Evolutionary conservation across 352 stramenopile species (phyloP).

Genomic region (Blastocystis sp.): DNA sequence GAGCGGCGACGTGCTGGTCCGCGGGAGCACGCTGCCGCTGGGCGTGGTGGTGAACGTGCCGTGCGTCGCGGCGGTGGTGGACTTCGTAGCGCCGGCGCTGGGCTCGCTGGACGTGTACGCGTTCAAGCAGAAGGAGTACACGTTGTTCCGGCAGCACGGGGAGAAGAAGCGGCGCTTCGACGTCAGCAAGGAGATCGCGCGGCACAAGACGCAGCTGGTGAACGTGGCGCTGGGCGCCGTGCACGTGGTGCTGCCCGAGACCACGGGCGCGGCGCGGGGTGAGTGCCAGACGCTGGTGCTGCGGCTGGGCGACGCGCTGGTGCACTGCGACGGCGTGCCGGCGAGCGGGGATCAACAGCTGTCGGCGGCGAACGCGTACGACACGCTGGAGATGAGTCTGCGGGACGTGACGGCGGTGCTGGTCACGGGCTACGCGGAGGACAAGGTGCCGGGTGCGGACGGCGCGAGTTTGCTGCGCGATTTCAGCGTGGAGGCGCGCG

Average conservation of each 20-base stretch:
- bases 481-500: background rate
- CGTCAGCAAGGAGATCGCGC: background rate
- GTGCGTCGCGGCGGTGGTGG: slow-evolving; percentile 38
- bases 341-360: background rate
- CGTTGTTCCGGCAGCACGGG: background rate
- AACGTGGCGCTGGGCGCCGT: background rate
- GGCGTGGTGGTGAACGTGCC: slow-evolving; percentile 44
- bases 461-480: background rate
- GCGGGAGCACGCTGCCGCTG: slow-evolving; percentile 4
- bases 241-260: background rate
- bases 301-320: background rate
- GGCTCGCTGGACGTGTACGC: slow-evolving; percentile 44
- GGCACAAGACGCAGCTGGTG: background rate
- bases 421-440: background rate
- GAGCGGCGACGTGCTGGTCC: background rate
- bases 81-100: slow-evolving; percentile 57
- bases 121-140: slow-evolving; percentile 1
- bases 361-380: background rate
- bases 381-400: background rate
- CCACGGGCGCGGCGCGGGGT: no score
- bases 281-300: background rate
- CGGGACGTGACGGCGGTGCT: background rate
- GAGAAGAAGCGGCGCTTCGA: background rate
- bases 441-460: background rate
- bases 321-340: background rate